phyloP scores from a whole-genome alignment of 768 basidiomycete species.

The Naematelia aurantialba region DNA sequence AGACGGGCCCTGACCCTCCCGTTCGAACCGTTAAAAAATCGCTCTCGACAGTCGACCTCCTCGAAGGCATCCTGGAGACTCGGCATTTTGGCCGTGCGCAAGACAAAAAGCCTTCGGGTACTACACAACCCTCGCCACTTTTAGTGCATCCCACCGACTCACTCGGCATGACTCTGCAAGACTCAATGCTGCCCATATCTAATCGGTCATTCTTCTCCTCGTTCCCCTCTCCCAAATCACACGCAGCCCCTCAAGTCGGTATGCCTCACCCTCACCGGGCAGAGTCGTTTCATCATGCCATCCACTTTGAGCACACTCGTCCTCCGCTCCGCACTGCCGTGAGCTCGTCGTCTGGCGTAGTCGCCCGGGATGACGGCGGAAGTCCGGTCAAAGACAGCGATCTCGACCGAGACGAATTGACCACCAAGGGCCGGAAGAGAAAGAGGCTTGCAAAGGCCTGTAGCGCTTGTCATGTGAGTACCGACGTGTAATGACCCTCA shows the following conservation, averaged over 20 bases:
- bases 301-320: background rate
- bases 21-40: no score
- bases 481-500: background rate
- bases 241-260: background rate
- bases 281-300: background rate
- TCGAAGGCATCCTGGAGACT: background rate
- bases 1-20: background rate
- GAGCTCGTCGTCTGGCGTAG: background rate
- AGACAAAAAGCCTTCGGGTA: background rate
- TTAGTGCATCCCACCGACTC: background rate
- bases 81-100: background rate
- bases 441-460: constrained; percentile 51
- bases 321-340: background rate
- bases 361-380: background rate
- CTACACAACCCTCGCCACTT: background rate
- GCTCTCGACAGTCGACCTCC: background rate
- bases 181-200: background rate
- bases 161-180: background rate
- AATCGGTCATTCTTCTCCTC: background rate
- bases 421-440: constrained; percentile 48
- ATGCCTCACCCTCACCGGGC: background rate
- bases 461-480: constrained; percentile 49
- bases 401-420: constrained; percentile 38
- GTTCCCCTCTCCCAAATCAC: background rate
- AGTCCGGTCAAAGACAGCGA: background rate